Conservation (phyloP, 306 rosid genomes). For the Mimosa pudica region DNA sequence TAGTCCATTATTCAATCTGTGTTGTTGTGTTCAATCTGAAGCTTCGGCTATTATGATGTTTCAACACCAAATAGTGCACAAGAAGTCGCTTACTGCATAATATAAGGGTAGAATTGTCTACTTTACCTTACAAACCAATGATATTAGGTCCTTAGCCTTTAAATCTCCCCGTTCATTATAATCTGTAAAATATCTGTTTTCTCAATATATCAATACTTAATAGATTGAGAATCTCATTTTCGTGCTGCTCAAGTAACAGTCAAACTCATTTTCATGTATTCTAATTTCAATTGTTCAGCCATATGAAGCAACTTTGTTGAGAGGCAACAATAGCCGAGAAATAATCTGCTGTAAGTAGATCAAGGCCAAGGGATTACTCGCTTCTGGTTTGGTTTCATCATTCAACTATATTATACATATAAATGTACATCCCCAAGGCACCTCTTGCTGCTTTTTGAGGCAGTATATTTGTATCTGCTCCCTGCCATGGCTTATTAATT, state of each 20-base stretch:
- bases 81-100: background rate
- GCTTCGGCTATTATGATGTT: background rate
- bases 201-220: background rate
- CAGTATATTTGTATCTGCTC: slow-evolving; percentile 1
- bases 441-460: slow-evolving; percentile 3
- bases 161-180: background rate
- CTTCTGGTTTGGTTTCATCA: slow-evolving; percentile 22
- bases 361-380: slow-evolving; percentile 5
- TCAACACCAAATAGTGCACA: background rate
- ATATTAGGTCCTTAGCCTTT: background rate
- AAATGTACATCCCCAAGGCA: background rate
- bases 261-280: background rate
- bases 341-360: background rate
- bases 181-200: background rate
- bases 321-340: background rate
- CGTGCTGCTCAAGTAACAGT: background rate
- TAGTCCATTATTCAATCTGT: too few relatives aligned
- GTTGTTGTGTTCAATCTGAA: slow-evolving; percentile 8
- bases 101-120: background rate
- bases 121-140: background rate
- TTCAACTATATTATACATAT: slow-evolving; percentile 10
- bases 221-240: background rate
- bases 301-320: background rate
- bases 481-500: background rate
- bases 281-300: slow-evolving; percentile 10